Evolutionary conservation across 2,329 filamentous ascomycete genomes (phyloP), one percentile per base, ranked within the genome.

Genomic region (Claviceps digitariae): DNA sequence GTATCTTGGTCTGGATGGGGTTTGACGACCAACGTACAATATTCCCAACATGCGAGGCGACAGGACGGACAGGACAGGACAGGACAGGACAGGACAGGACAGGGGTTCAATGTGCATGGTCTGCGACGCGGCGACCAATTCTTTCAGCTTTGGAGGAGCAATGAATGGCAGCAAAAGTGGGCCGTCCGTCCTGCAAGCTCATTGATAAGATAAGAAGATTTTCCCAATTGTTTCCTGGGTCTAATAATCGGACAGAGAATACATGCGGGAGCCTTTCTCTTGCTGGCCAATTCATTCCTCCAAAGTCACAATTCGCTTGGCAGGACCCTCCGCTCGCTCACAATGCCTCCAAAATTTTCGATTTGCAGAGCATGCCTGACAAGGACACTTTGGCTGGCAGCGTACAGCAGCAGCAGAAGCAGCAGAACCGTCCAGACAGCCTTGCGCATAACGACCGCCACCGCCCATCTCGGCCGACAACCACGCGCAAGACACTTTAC

Each of bases 121-220:
- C n/a, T n/a, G n/a, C n/a, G n/a, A 53, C 41, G 52, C 52, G 47
- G 50, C 52, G 41, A n/a, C 48, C 48, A 50, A 50, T 45, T 13
- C 31, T 10, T 34, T 20, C 25, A 34, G 25, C 9, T 5, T 29
- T 46, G 51, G 48, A 20, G 36, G 25, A 40, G 10, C 36, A 21
- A 23, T n/a, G n/a, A n/a, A n/a, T n/a, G n/a, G 12, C 6, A 7
- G 2, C 27, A 29, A 1, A 5, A 29, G 31, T 34, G 31, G 9
- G 31, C 31, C 10, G 31, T 3, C 9, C 27, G 9, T 29, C 9
- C 9, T 9, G 27, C 29, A 61, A 86, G 73, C 70, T 81, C 31
- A 49, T n/a, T 41, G 48, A 58, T 57, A 57, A 58, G 55, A 57
- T 57, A 57, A 56, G 51, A 41, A 40, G 5, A n/a, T 7, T 40